phyloP scores from a whole-genome alignment of 495 filamentous ascomycete genomes.

The Apodospora peruviana region DNA sequence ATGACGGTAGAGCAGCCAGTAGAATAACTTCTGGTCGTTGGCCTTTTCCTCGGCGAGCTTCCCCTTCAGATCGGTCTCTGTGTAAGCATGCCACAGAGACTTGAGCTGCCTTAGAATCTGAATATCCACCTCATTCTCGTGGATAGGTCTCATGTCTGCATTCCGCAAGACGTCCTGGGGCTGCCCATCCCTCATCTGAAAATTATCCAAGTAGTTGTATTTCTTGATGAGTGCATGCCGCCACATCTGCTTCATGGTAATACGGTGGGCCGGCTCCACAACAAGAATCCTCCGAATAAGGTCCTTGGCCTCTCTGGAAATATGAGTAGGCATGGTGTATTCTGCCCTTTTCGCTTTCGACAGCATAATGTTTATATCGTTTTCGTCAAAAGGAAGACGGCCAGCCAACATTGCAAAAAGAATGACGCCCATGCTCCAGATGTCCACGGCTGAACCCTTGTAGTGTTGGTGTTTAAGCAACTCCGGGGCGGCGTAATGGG shows the following conservation, averaged over 20 bases:
- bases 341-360: conserved; percentile 61
- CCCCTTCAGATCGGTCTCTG: conserved; percentile 62
- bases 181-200: conserved; percentile 26
- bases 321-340: conserved; percentile 62
- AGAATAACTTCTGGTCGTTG: conserved; percentile 89
- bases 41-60: conserved; percentile 58
- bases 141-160: conserved; percentile 27
- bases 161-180: conserved; percentile 16
- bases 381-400: conserved; percentile 75
- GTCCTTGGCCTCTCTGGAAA: conserved; percentile 70
- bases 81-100: conserved; percentile 79
- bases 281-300: conserved; percentile 71
- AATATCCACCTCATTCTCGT: conserved; percentile 57
- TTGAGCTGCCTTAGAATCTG: conserved; percentile 79
- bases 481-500: conserved; percentile 93
- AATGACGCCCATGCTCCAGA: conserved; percentile 94
- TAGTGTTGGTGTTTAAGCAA: conserved; percentile 68
- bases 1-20: conserved; percentile 74
- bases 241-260: conserved; percentile 76
- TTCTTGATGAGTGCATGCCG: conserved; percentile 73
- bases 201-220: conserved; percentile 63
- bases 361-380: conserved; percentile 52
- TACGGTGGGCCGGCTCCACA: conserved; percentile 66
- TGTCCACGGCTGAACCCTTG: conserved; percentile 76
- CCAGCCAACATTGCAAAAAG: conserved; percentile 78